Evolutionary conservation across 371 early-diverging fungal genomes (phyloP).

Genomic region (Rhizopus arrhizus): DNA sequence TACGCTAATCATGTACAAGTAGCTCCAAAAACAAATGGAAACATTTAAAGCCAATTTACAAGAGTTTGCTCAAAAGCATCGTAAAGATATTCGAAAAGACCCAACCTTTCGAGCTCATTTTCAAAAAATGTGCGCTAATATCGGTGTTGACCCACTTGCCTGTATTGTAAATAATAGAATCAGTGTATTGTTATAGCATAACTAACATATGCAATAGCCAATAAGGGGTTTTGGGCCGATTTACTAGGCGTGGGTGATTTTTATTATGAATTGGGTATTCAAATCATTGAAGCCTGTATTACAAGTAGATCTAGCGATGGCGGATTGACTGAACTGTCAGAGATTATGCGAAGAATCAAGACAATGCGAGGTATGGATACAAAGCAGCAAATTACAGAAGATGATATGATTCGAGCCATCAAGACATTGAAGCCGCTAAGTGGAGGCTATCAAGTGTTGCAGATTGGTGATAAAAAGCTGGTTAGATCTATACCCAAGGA

Average conservation of each 20-base stretch:
- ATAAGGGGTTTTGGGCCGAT: constrained; percentile 94
- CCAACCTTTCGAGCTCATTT: constrained; percentile 89
- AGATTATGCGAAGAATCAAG: constrained; percentile 72
- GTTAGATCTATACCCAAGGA: constrained; percentile 91
- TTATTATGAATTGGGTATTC: constrained; percentile 94
- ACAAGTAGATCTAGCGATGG: constrained; percentile 84
- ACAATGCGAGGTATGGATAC: constrained; percentile 59
- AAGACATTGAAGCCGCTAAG: constrained; percentile 83
- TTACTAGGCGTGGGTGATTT: constrained; percentile 96
- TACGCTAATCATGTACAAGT: background rate
- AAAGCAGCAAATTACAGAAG: constrained; percentile 41
- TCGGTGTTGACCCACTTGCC: constrained; percentile 95
- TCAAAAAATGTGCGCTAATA: constrained; percentile 89
- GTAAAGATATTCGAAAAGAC: constrained; percentile 86
- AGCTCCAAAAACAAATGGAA: constrained; percentile 78
- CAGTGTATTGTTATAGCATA: too few relatives aligned
- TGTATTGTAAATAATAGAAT: constrained; percentile 54
- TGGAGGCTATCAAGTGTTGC: constrained; percentile 81
- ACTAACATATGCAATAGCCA: constrained; percentile 56
- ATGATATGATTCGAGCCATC: constrained; percentile 87
- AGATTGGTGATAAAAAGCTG: constrained; percentile 77
- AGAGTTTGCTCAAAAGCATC: constrained; percentile 83
- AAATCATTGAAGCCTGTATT: constrained; percentile 88
- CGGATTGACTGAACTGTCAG: constrained; percentile 84
- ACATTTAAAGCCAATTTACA: constrained; percentile 81